These are phyloP conservation scores for Backusella tuberculispora DNA, from an alignment of 192 early-diverging fungal genomes.

Conservation along the genomic window DNA sequence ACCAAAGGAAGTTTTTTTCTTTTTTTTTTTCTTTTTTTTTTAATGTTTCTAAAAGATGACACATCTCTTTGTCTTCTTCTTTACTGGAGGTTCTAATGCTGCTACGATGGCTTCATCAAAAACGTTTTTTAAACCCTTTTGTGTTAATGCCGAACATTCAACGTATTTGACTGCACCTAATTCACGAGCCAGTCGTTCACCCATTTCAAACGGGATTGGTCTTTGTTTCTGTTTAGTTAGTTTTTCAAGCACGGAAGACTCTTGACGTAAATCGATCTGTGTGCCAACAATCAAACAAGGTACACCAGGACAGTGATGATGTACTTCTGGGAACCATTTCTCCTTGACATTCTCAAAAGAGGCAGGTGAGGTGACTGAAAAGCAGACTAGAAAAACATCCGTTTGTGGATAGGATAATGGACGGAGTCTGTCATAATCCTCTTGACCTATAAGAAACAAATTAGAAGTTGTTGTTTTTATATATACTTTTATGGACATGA, in stretches of 20 bases:
- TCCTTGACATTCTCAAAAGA: conserved; percentile 95
- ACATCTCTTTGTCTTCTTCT: conserved; percentile 81
- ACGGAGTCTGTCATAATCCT: conserved; percentile 92
- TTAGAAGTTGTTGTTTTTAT: not conserved
- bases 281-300: conserved; percentile 94
- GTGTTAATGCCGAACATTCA: conserved; percentile 90
- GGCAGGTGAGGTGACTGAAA: conserved; percentile 86
- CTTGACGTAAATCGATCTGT: conserved; percentile 83
- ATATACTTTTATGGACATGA: not conserved
- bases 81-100: conserved; percentile 86
- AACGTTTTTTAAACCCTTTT: conserved; percentile 91
- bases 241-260: conserved; percentile 73
- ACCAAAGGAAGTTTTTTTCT: too few species aligned
- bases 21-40: not conserved
- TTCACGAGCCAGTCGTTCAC: conserved; percentile 81
- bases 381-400: conserved; percentile 93
- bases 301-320: conserved; percentile 95
- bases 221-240: conserved; percentile 79
- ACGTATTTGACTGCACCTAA: conserved; percentile 91
- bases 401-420: conserved; percentile 94
- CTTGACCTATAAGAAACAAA: conserved; percentile 56
- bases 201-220: conserved; percentile 76
- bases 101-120: conserved; percentile 95
- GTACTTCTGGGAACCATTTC: conserved; percentile 95
- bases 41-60: conserved; percentile 60